These are phyloP conservation scores for Lachnellula arida DNA, from an alignment of 2,329 filamentous ascomycete species.

Conservation along the genomic window DNA sequence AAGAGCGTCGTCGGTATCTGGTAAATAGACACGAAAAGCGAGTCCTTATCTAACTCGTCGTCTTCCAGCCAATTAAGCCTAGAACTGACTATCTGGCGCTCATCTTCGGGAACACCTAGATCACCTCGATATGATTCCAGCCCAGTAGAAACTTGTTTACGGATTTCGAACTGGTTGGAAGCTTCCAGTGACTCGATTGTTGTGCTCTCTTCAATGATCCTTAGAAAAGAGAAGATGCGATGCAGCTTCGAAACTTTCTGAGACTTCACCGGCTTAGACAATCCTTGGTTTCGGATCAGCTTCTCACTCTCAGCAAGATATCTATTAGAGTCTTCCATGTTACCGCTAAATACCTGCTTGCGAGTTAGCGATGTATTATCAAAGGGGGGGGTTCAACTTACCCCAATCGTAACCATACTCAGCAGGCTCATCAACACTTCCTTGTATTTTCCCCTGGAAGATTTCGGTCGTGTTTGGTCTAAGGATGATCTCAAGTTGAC, in stretches of 20 bases:
- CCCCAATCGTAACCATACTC: slow-evolving; percentile 17
- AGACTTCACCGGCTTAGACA: slow-evolving; percentile 12
- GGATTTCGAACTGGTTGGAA: not conserved
- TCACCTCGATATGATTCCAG: not conserved
- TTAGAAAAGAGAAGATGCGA: slow-evolving; percentile 16
- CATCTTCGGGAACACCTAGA: not conserved
- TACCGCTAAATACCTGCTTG: slow-evolving; percentile 12
- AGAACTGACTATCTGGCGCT: not conserved
- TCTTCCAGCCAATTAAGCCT: slow-evolving; percentile 2
- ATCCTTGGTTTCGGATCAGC: slow-evolving; percentile 10
- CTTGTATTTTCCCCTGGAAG: slow-evolving; percentile 14
- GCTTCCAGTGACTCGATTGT: not conserved
- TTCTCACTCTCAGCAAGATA: slow-evolving; percentile 12
- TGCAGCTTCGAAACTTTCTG: slow-evolving; percentile 15
- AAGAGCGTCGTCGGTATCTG: slow-evolving; percentile 12
- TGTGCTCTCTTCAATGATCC: slow-evolving; percentile 16
- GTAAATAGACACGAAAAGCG: slow-evolving; percentile 15
- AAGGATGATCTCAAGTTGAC: slow-evolving; percentile 4
- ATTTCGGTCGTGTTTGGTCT: slow-evolving; percentile 3
- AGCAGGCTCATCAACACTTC: slow-evolving; percentile 14
- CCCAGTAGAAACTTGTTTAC: not conserved
- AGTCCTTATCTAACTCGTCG: slow-evolving; percentile 10
- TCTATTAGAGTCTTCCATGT: slow-evolving; percentile 12
- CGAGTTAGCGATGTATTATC: not conserved
- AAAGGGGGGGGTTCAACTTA: not conserved